Conservation (phyloP, 148 eudicot genomes). For the Rhododendron vialii region DNA sequence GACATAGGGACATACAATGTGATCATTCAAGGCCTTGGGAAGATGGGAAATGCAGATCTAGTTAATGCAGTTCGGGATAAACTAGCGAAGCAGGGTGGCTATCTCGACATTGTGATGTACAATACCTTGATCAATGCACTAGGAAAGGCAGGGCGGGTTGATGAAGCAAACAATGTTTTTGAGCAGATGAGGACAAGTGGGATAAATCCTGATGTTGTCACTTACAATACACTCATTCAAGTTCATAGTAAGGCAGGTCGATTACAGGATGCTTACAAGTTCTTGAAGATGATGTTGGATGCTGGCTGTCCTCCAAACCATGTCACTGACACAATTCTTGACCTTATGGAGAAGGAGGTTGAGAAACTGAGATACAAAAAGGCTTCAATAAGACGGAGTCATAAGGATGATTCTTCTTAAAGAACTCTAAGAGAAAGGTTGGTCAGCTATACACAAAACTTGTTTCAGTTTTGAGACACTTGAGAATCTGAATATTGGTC, state of each 20-base stretch:
- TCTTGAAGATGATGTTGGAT: constrained; percentile 78
- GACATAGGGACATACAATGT: constrained; percentile 76
- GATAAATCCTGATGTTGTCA: constrained; percentile 76
- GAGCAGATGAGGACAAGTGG: constrained; percentile 71
- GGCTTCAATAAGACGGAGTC: constrained; percentile 29
- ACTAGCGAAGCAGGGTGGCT: constrained; percentile 70
- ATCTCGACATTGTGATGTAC: constrained; percentile 84
- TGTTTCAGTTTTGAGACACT: neutral
- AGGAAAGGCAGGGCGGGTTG: constrained; percentile 78
- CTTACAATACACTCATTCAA: constrained; percentile 72
- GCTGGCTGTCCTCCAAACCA: constrained; percentile 82
- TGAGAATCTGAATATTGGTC: neutral
- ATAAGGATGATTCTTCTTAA: constrained; percentile 22
- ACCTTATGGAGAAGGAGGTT: constrained; percentile 61
- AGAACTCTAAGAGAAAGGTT: neutral
- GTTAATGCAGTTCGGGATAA: constrained; percentile 57
- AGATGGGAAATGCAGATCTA: constrained; percentile 78
- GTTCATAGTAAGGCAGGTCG: constrained; percentile 68
- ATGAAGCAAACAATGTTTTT: constrained; percentile 56
- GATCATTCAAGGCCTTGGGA: constrained; percentile 74
- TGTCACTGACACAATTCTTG: constrained; percentile 77
- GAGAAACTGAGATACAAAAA: constrained; percentile 44
- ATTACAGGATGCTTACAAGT: constrained; percentile 61
- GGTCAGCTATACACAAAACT: neutral
- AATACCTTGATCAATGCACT: constrained; percentile 77